Base-by-base conservation (phyloP, 352 stramenopile species). In the Pythium phragmitis region DNA sequence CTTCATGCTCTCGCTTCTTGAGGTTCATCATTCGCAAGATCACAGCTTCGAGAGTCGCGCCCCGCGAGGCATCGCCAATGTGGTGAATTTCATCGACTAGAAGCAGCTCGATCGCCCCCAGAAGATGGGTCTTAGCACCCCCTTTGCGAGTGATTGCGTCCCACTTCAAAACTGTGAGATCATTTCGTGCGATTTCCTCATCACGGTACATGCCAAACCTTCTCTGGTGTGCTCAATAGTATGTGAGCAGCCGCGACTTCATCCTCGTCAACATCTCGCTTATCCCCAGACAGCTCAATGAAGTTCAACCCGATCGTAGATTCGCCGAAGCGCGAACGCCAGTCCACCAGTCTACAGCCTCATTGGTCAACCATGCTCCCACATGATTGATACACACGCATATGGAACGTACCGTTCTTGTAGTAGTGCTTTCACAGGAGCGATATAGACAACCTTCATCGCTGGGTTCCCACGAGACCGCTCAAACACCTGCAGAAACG, bases 61-160 rank as follows among this genome's bases (percentile, higher is more conserved):
- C 74, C 14, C 69, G 53, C 11, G 57, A 60, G 5, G 43, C 23
- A 51, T 80, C 70, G 21, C 72, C 72, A 54, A 82, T 78, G 46
- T 80, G 74, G 19, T 82, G 72, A n/a, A 75, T 70, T 45, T 82
- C 76, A 51, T 85, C 76, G 4, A 85, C 28, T 19, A 82, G 26
- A 1, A 82, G 58, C 45, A 73, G 19, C n/a, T 59, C 34, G 1
- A 50, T 59, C 28, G 37, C n/a, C 12, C 30, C 11, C 6, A 73
- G 49, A 0, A 68, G 26, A n/a, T 50, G 36, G 1, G 6, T 14
- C 7, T 51, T 53, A 3, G 12, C 2, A 17, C 36, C 33, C 9
- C 53, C 66, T 36, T 48, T 75, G 21, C 74, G 62, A 21, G 66
- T 80, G 3, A 76, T 60, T 3, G 67, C 59, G 34, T 85, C 74